Percentiles rank a stretch among this genome's conserved stretches.
Conservation (phyloP, 225 moss, liverwort and hornwort species). For the Physcomitrium patens region DNA sequence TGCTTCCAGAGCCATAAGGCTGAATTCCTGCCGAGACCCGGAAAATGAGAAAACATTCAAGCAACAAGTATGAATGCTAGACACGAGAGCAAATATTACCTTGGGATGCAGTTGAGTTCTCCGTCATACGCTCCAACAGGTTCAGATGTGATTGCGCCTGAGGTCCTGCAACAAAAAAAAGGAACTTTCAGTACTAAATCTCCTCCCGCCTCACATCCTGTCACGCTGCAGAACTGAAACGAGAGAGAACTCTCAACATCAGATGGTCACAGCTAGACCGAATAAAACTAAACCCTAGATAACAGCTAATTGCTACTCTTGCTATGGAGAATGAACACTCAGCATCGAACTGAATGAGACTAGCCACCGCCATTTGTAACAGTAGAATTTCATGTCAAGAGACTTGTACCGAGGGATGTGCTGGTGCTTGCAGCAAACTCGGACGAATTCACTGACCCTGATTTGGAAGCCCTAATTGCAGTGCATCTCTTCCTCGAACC, state of each 20-base stretch:
- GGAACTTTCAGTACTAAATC: background rate
- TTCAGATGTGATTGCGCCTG: conserved; percentile 45
- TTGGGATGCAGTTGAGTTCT: conserved; percentile 38
- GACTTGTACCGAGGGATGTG: conserved; percentile 18
- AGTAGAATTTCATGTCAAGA: background rate
- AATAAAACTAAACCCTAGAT: conserved; percentile 4
- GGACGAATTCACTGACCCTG: conserved; percentile 24
- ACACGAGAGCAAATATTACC: conserved; percentile 12
- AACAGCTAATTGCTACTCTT: background rate
- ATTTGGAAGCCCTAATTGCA: conserved; percentile 33
- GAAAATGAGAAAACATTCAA: background rate
- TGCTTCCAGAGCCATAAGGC: too few relatives aligned
- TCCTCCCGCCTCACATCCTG: background rate
- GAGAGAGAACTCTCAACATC: background rate
- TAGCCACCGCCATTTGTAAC: background rate
- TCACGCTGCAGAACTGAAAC: background rate
- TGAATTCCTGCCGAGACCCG: background rate
- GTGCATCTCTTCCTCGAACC: conserved; percentile 19
- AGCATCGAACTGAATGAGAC: background rate
- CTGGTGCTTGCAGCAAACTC: conserved; percentile 11
- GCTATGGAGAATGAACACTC: background rate
- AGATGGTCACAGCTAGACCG: background rate
- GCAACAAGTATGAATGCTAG: background rate
- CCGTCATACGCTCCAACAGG: conserved; percentile 57
- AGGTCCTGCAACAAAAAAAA: conserved; percentile 28